These are phyloP conservation scores for Caryopteris hybrid DNA, from an alignment of 305 asterid genomes.

Conservation along the genomic window DNA sequence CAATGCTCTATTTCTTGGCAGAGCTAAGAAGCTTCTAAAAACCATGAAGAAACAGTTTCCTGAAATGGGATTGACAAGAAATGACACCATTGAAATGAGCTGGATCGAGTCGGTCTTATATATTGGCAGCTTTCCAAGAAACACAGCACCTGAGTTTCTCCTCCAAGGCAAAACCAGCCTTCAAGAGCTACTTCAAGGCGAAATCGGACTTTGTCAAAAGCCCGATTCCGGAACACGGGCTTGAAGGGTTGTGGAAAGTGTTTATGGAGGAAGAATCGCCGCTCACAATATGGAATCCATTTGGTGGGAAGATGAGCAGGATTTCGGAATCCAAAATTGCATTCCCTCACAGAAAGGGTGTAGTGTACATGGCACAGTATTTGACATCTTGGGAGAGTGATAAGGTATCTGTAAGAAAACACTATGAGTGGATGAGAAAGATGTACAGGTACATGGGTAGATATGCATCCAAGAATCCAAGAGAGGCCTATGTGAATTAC, in stretches of 20 bases:
- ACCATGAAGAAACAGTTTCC: slow-evolving; percentile 33
- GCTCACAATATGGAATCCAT: slow-evolving; percentile 37
- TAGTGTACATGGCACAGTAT: slow-evolving; percentile 41
- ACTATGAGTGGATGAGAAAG: slow-evolving; percentile 32
- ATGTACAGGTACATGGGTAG: slow-evolving; percentile 40
- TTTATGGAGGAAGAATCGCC: slow-evolving; percentile 34
- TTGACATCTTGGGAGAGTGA: slow-evolving; percentile 30
- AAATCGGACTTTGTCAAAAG: slow-evolving; percentile 40
- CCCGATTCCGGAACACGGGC: slow-evolving; percentile 36
- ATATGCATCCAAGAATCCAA: slow-evolving; percentile 40
- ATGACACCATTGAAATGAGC: slow-evolving; percentile 39
- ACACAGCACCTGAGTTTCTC: slow-evolving; percentile 26
- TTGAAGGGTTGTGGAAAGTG: slow-evolving; percentile 42
- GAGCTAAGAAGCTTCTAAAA: slow-evolving; percentile 17
- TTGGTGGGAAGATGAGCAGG: slow-evolving; percentile 43
- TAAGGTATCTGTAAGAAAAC: background rate
- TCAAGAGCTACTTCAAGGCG: slow-evolving; percentile 39
- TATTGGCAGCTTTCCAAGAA: slow-evolving; percentile 23
- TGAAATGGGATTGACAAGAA: slow-evolving; percentile 31
- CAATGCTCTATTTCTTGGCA: slow-evolving; percentile 39
- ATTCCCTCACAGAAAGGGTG: slow-evolving; percentile 54
- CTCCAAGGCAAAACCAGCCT: slow-evolving; percentile 36
- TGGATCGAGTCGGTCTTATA: slow-evolving; percentile 46
- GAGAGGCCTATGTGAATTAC: slow-evolving; percentile 56
- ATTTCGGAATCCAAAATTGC: slow-evolving; percentile 36